phyloP scores from a whole-genome alignment of 768 basidiomycete genomes.

The Macrolepiota fuliginosa region DNA sequence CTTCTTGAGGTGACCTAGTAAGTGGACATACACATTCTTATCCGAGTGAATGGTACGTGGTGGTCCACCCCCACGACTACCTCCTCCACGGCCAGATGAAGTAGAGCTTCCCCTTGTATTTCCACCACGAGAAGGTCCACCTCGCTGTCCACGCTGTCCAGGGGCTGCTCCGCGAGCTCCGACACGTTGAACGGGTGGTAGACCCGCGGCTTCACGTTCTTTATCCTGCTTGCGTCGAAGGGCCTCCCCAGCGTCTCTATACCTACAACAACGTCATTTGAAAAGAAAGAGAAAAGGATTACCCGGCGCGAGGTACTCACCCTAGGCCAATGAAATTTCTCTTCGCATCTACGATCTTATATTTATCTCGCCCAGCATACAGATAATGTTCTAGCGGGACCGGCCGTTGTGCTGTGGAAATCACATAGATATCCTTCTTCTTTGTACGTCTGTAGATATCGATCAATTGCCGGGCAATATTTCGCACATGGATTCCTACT shows the following conservation, averaged over 20 bases:
- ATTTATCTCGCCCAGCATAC: conserved; percentile 89
- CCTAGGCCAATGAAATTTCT: conserved; percentile 73
- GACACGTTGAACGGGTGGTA: conserved; percentile 79
- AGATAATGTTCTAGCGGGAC: conserved; percentile 97
- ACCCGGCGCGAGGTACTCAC: conserved; percentile 37
- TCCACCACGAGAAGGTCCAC: conserved; percentile 38
- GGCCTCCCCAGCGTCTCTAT: conserved; percentile 88
- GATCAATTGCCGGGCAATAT: conserved; percentile 7
- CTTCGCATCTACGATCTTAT: conserved; percentile 87
- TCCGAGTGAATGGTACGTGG: conserved; percentile 68
- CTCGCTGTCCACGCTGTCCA: conserved; percentile 46
- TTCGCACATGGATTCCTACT: conserved; percentile 22
- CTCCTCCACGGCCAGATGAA: conserved; percentile 32
- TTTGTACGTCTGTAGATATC: conserved; percentile 77
- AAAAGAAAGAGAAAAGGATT: neutral
- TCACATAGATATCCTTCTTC: conserved; percentile 99
- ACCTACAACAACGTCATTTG: conserved; percentile 42
- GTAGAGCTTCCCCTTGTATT: conserved; percentile 25
- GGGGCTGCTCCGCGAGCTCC: conserved; percentile 73
- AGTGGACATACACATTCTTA: conserved; percentile 91
- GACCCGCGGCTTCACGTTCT: conserved; percentile 92
- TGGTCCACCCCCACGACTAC: conserved; percentile 43
- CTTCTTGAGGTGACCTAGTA: conserved; percentile 85
- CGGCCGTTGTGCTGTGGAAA: conserved; percentile 92
- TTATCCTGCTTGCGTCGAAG: conserved; percentile 95